A percentile compares a stretch with the other conserved stretches of the same genome.
Conservation (phyloP, 495 filamentous ascomycete species). For the Daldinia grandis region DNA sequence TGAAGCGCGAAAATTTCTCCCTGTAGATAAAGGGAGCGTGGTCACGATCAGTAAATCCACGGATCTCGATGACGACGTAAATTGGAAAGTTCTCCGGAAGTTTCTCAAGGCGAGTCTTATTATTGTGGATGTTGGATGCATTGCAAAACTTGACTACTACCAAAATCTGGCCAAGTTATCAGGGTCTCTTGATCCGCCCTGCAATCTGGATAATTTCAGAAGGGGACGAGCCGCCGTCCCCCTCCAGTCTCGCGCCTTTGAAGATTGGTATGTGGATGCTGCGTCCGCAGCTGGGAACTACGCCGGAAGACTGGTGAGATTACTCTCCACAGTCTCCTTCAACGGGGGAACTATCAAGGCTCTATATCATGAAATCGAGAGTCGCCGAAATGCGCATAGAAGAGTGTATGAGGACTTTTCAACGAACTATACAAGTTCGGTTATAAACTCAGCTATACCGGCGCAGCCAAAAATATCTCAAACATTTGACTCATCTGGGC, state of each 20-base stretch:
- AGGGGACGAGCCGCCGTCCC: not conserved
- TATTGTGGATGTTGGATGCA: constrained; percentile 58
- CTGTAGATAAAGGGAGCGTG: constrained; percentile 43
- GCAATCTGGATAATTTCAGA: constrained; percentile 20
- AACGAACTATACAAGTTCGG: not conserved
- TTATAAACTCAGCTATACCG: not conserved
- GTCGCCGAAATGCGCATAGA: not conserved
- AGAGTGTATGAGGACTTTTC: not conserved
- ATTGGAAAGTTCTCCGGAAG: constrained; percentile 39
- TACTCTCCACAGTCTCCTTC: not conserved
- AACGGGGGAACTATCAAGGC: not conserved
- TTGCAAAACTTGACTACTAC: constrained; percentile 52
- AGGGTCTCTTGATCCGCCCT: constrained; percentile 58
- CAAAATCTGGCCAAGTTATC: constrained; percentile 50
- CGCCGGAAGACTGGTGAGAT: constrained; percentile 26
- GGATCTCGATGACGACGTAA: constrained; percentile 44
- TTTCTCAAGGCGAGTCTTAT: constrained; percentile 65
- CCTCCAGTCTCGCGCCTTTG: constrained; percentile 54
- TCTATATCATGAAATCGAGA: not conserved
- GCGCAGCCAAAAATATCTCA: not conserved
- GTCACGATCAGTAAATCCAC: constrained; percentile 50
- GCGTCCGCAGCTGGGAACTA: constrained; percentile 48
- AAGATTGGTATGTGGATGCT: constrained; percentile 62
- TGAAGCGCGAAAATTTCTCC: constrained; percentile 68
- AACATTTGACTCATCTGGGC: not conserved